Percentiles rank a stretch among this genome's conserved stretches.
Conservation (phyloP, 257 asterid species). For the Echites panduratus region DNA sequence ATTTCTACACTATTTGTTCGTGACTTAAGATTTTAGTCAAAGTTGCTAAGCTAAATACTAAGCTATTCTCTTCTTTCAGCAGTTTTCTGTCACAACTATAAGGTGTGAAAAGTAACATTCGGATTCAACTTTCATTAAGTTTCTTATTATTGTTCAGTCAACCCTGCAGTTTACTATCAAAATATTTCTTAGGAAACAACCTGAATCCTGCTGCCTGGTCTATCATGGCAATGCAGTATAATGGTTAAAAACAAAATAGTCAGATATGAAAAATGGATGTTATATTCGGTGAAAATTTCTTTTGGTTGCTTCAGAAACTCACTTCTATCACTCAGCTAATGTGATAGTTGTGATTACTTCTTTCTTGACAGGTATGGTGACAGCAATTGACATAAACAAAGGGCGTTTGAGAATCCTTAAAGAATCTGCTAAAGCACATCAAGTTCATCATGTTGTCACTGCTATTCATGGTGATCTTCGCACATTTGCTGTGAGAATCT, state of each 20-base stretch:
- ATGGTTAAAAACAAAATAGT: background rate
- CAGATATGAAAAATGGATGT: background rate
- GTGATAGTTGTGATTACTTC: conserved; percentile 2
- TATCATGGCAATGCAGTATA: background rate
- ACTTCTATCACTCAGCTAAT: background rate
- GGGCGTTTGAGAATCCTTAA: conserved; percentile 86
- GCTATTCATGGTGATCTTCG: conserved; percentile 74
- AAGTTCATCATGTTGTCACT: conserved; percentile 49
- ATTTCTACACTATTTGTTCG: background rate
- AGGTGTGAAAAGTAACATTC: background rate
- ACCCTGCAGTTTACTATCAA: background rate
- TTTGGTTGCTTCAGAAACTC: background rate
- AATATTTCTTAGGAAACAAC: background rate
- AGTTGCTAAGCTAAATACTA: background rate
- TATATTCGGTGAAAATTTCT: no score
- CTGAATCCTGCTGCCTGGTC: background rate
- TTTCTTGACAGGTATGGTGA: conserved; percentile 53
- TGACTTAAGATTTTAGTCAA: background rate
- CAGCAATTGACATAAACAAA: conserved; percentile 71
- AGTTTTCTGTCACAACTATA: background rate
- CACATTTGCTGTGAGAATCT: conserved; percentile 46
- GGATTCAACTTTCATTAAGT: background rate
- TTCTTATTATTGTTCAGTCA: background rate
- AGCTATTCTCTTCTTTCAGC: conserved; percentile 1
- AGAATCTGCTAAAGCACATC: conserved; percentile 78